Conservation (phyloP, 2,329 filamentous ascomycete genomes). For the Cryphonectria japonica region DNA sequence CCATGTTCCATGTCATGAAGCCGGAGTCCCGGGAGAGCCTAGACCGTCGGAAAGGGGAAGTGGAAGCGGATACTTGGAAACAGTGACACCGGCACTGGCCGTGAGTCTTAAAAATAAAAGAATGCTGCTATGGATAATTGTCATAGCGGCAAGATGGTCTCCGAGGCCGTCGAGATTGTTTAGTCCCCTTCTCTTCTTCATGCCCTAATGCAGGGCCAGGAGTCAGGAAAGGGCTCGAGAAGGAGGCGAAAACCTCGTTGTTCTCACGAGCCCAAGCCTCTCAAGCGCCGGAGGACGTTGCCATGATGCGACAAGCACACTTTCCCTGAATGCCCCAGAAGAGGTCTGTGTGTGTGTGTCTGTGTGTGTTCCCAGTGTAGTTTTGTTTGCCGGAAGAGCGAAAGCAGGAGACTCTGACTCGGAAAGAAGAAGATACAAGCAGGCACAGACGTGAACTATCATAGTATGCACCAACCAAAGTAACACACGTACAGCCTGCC, state of each 20-base stretch:
- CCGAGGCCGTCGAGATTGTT: not conserved
- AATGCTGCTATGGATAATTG: not conserved
- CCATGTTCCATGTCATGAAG: constrained; percentile 1
- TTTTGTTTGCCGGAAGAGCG: not conserved
- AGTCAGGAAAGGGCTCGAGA: not conserved
- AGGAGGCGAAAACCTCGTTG: not conserved
- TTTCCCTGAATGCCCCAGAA: not conserved
- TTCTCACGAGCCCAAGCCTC: not conserved
- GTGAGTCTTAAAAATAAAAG: not conserved
- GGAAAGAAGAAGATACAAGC: not conserved
- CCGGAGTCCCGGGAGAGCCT: constrained; percentile 4
- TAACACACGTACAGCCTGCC: not conserved
- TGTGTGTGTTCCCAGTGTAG: not conserved
- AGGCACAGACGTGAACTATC: not conserved
- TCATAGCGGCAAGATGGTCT: constrained; percentile 7
- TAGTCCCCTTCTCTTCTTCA: not conserved
- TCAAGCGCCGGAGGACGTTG: not conserved
- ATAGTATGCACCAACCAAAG: not conserved
- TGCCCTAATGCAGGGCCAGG: constrained; percentile 4
- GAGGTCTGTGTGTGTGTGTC: not conserved
- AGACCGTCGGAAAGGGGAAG: constrained; percentile 11
- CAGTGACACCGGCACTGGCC: constrained; percentile 10
- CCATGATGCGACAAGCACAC: not conserved
- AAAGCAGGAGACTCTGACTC: not conserved
- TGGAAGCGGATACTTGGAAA: not conserved